Evolutionary conservation across 1,284 basidiomycete genomes (phyloP).

Genomic region (Mycosarcoma maydis): DNA sequence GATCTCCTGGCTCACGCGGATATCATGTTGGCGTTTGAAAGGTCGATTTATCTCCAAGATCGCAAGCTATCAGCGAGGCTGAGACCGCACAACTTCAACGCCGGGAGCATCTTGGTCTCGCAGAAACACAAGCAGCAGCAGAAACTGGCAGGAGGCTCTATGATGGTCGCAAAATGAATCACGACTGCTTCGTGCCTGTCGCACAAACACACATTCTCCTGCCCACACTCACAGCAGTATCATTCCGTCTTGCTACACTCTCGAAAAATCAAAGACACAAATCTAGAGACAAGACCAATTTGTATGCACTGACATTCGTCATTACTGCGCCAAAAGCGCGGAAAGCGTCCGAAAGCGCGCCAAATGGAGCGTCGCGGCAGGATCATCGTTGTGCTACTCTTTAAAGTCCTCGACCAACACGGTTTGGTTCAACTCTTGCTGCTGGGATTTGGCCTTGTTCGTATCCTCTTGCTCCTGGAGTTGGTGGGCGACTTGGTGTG

Average conservation of each 20-base stretch:
- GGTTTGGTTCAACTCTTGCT: conserved; percentile 23
- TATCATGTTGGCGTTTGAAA: conserved; percentile 50
- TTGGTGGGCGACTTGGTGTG: conserved; percentile 18
- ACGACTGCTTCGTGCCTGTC: no score
- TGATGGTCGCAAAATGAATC: no score
- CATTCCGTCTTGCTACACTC: no score
- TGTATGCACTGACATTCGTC: no score
- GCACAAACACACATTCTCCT: no score
- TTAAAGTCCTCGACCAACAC: conserved; percentile 31
- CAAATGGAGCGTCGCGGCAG: no score
- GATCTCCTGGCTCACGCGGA: conserved; percentile 50
- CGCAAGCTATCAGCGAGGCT: conserved; percentile 16
- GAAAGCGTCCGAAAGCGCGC: no score
- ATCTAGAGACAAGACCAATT: no score
- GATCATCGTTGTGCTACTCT: no score
- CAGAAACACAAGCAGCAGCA: neutral
- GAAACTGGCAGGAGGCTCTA: neutral
- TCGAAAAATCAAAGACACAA: no score
- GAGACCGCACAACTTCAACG: conserved; percentile 20
- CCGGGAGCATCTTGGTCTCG: conserved; percentile 7
- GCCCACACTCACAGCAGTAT: no score
- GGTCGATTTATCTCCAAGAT: conserved; percentile 18
- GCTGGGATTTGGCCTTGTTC: conserved; percentile 24
- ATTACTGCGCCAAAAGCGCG: no score
- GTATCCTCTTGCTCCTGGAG: conserved; percentile 20